Conservation (phyloP, 192 early-diverging fungal species). For the Backusella parvicylindrica region DNA sequence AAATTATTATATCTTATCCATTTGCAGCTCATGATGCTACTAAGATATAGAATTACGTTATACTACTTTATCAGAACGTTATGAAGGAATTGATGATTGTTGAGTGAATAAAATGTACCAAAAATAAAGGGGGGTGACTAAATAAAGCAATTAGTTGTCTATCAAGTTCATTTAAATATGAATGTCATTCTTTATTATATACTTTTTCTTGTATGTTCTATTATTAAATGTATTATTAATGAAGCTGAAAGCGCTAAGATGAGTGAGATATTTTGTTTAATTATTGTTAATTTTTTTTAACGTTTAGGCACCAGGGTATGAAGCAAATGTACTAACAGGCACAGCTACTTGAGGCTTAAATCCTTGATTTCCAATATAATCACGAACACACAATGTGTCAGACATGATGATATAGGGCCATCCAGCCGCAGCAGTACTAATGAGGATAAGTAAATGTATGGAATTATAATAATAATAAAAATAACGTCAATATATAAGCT, state of each 20-base stretch:
- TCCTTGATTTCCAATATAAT: constrained; percentile 28
- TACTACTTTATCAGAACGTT: too few relatives aligned
- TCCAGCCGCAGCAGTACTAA: constrained; percentile 25
- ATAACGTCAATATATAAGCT: background rate
- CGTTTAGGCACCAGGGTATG: background rate
- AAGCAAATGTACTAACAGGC: constrained; percentile 11
- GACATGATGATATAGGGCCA: constrained; percentile 31
- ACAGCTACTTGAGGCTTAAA: constrained; percentile 4
- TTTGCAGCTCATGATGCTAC: too few relatives aligned
- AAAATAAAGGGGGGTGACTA: too few relatives aligned
- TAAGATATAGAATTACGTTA: too few relatives aligned
- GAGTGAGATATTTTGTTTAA: background rate
- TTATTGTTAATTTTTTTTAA: background rate
- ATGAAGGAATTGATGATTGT: too few relatives aligned
- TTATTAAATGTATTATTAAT: background rate
- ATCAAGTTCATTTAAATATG: background rate
- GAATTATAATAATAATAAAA: background rate
- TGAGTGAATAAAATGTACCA: too few relatives aligned
- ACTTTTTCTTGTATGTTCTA: constrained; percentile 1
- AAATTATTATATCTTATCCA: too few relatives aligned
- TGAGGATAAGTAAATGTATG: background rate
- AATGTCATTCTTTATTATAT: background rate
- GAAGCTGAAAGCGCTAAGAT: background rate
- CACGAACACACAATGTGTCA: constrained; percentile 23
- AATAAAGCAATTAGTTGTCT: too few relatives aligned